Conservation (phyloP, 306 rosid genomes). For the Spatholobus suberectus region DNA sequence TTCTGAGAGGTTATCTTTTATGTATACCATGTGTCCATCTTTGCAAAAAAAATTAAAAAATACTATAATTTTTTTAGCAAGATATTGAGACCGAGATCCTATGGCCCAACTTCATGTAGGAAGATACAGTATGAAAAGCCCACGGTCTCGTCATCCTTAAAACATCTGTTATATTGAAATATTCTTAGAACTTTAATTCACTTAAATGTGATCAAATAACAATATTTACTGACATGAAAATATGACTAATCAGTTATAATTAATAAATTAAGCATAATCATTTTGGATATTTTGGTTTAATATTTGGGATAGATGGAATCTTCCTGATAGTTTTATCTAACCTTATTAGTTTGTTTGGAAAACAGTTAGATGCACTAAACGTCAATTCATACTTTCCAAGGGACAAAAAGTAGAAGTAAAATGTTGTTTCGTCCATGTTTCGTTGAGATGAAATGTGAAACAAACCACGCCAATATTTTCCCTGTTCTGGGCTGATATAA, state of each 20-base stretch:
- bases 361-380: neutral
- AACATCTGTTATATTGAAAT: neutral
- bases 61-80: neutral
- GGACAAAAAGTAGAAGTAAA: neutral
- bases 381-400: too few relatives aligned
- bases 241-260: conserved; percentile 1
- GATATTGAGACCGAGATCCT: neutral
- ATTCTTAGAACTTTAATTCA: neutral
- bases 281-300: neutral
- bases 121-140: too few relatives aligned
- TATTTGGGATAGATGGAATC: neutral
- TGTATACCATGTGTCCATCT: neutral
- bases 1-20: neutral
- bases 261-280: neutral
- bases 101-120: too few relatives aligned
- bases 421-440: neutral
- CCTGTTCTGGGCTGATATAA: neutral
- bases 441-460: too few relatives aligned
- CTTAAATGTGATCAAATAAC: conserved; percentile 1
- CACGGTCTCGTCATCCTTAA: neutral
- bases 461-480: neutral
- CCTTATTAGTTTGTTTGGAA: neutral
- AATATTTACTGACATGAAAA: neutral
- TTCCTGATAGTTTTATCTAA: neutral
- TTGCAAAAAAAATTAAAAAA: neutral